These are phyloP conservation scores for Silene uniflora DNA, from an alignment of 148 eudicot genomes.

Conservation along the genomic window DNA sequence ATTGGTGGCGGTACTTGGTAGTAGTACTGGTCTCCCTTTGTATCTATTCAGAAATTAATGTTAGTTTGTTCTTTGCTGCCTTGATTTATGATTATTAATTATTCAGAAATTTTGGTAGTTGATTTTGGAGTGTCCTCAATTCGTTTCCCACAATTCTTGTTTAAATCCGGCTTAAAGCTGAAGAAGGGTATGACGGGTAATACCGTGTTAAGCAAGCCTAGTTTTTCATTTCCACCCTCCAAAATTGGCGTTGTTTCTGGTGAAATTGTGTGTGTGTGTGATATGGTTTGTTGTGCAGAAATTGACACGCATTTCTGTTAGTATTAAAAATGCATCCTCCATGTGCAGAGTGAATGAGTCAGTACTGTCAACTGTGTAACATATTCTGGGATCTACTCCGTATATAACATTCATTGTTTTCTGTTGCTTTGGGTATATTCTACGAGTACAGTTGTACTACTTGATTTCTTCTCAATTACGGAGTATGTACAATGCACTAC, in stretches of 20 bases:
- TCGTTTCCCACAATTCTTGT: too few relatives aligned
- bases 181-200: too few relatives aligned
- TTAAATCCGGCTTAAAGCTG: too few relatives aligned
- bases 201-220: too few relatives aligned
- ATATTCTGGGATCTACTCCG: not conserved
- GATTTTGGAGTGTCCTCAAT: not conserved
- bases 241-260: not conserved
- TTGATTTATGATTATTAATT: not conserved
- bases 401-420: constrained; percentile 1
- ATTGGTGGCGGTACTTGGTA: not conserved
- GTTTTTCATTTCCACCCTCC: constrained; percentile 6
- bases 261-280: too few relatives aligned
- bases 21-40: constrained; percentile 23
- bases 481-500: too few relatives aligned
- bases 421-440: not conserved
- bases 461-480: not conserved
- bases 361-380: not conserved
- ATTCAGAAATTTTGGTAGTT: too few relatives aligned
- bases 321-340: not conserved
- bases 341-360: not conserved
- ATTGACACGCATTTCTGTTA: not conserved
- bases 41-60: constrained; percentile 2
- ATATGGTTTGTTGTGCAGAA: not conserved
- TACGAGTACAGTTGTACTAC: not conserved
- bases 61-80: not conserved